These are phyloP conservation scores for Trichosporon asahii DNA, from an alignment of 1,284 basidiomycete species.

Conservation along the genomic window DNA sequence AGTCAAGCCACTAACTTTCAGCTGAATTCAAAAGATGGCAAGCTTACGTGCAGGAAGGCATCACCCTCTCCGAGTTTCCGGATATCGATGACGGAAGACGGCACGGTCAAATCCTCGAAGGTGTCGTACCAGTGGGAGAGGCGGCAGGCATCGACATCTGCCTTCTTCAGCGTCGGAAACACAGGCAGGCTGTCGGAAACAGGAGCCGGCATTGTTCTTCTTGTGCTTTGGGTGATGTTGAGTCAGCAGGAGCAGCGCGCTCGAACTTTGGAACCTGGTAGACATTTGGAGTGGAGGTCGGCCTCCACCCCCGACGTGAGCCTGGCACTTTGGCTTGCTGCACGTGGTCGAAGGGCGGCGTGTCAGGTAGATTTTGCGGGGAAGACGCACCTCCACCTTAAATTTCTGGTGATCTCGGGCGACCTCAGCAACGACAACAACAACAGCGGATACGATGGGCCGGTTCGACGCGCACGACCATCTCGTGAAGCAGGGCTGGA, in stretches of 20 bases:
- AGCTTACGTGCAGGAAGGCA: conserved; percentile 69
- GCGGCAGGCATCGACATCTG: conserved; percentile 61
- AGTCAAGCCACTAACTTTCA: conserved; percentile 32
- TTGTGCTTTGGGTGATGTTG: not conserved
- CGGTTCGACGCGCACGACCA: conserved; percentile 69
- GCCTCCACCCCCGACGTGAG: not conserved
- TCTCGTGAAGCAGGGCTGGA: conserved; percentile 79
- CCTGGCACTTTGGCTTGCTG: not conserved
- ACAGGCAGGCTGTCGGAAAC: not conserved
- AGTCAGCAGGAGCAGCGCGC: not conserved
- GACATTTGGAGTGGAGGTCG: conserved; percentile 18
- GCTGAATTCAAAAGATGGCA: not conserved
- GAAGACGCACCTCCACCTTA: conserved; percentile 1
- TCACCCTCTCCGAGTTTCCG: conserved; percentile 78
- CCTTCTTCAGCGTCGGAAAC: conserved; percentile 18
- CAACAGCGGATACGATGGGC: conserved; percentile 55
- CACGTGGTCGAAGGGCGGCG: not conserved
- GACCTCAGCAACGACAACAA: not conserved
- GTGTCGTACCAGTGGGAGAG: conserved; percentile 83
- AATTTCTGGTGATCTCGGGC: not conserved
- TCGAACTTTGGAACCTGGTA: not conserved
- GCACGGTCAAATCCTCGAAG: conserved; percentile 68
- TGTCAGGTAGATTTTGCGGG: conserved; percentile 3
- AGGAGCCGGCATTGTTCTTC: conserved; percentile 21
- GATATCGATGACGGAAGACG: conserved; percentile 72